Evolutionary conservation across 257 asterid genomes (phyloP), one percentile per base, ranked within the genome.

Genomic region (Gardenia jasminoides): DNA sequence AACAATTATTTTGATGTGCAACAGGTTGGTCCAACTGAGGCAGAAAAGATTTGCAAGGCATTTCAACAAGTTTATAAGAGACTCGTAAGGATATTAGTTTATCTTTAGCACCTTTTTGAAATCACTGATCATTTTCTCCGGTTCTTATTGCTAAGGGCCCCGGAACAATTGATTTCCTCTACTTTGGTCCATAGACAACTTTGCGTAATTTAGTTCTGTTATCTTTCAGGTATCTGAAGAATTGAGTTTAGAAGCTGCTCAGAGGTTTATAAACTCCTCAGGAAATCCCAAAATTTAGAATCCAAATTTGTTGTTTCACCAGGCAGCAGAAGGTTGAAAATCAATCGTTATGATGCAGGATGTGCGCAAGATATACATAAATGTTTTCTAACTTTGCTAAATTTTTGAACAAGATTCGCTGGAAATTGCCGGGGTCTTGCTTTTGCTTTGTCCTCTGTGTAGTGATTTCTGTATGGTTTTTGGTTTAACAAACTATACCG

Each of bases 11-110:
- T 36, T 39, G 47, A 28, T 59, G 43, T 59, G 58, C 7, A 58
- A 26, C 78, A 91, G 97, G 82, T 92, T 84, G 94, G 92, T 56
- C 81, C 90, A 84, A 87, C 89, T 81, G 94, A 91, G 78, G 97
- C 96, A 28, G 97, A 89, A 79, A 83, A 58, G 62, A 87, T 92
- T 75, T 89, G 94, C 90, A 85, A 88, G 87, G 89, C 94, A 52
- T 92, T 92, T 86, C 88, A 87, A 82, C 91, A 88, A 82, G 89
- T 88, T 80, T 92, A 92, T 59, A 74, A 84, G 86, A 91, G 85
- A 84, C 89, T 92, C 67, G 97, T 92, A 85, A 89, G 94, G 76
- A 68, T 66, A 66, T 67, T 70, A 65, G 74, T 59, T 47, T 10
- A 44, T 70, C 24, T 77, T 52, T 74, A 75, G 67, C 72, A 75